phyloP scores from a whole-genome alignment of 306 rosid species.

The Prunus kanzakura region DNA sequence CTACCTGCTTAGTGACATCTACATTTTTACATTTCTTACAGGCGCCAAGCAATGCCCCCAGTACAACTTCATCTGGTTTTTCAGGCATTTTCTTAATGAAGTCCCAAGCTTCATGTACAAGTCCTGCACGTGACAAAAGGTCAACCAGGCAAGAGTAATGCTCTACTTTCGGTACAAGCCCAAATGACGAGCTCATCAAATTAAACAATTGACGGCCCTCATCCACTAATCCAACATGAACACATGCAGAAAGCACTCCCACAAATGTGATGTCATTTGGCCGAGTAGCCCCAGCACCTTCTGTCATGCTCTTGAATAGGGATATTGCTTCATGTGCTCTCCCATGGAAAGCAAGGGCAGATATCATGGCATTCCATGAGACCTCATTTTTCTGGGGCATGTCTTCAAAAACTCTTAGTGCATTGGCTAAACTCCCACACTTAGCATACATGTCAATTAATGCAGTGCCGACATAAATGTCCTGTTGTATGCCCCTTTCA shows the following conservation, averaged over 20 bases:
- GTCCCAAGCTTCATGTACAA: constrained; percentile 77
- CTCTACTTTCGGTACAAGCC: constrained; percentile 81
- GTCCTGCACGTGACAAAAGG: constrained; percentile 86
- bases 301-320: constrained; percentile 62
- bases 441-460: constrained; percentile 90
- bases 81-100: constrained; percentile 80
- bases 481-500: constrained; percentile 55
- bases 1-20: constrained; percentile 63
- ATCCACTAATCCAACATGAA: constrained; percentile 73
- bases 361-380: constrained; percentile 94
- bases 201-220: constrained; percentile 69
- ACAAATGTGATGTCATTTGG: constrained; percentile 91
- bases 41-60: constrained; percentile 88
- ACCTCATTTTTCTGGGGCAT: constrained; percentile 84
- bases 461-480: constrained; percentile 74
- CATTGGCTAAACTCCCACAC: constrained; percentile 83
- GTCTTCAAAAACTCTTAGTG: constrained; percentile 58
- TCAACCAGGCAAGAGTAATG: constrained; percentile 95
- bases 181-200: constrained; percentile 62
- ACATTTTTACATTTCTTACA: constrained; percentile 65
- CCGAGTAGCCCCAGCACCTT: constrained; percentile 47
- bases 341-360: constrained; percentile 94
- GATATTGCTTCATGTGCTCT: constrained; percentile 68
- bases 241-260: constrained; percentile 90
- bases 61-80: constrained; percentile 70